phyloP scores from a whole-genome alignment of 805 yeast species.

The Ascoidea tarda region DNA sequence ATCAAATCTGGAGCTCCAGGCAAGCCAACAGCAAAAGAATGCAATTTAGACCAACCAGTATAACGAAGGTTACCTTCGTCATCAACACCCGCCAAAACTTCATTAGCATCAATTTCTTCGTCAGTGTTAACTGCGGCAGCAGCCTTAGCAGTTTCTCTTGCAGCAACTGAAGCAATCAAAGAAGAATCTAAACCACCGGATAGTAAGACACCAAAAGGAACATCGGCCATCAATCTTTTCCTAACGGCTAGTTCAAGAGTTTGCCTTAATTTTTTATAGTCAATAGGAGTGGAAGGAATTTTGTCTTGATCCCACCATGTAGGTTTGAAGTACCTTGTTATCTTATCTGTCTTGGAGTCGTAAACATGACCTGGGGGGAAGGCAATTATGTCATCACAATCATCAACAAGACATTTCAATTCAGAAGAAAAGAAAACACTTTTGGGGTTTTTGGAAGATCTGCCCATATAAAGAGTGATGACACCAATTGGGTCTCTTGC shows the following conservation, averaged over 20 bases:
- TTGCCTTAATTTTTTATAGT: slow-evolving; percentile 58
- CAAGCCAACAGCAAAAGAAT: slow-evolving; percentile 93
- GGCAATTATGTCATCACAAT: slow-evolving; percentile 83
- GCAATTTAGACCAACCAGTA: slow-evolving; percentile 69
- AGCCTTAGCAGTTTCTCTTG: slow-evolving; percentile 85
- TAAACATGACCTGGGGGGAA: slow-evolving; percentile 99
- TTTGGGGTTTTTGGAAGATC: slow-evolving; percentile 46
- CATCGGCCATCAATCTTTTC: slow-evolving; percentile 99
- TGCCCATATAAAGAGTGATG: slow-evolving; percentile 93
- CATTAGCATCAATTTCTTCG: slow-evolving; percentile 43
- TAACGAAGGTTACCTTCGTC: slow-evolving; percentile 72
- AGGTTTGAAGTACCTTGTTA: slow-evolving; percentile 84
- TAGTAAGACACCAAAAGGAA: slow-evolving; percentile 93
- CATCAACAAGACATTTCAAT: slow-evolving; percentile 84
- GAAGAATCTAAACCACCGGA: slow-evolving; percentile 98
- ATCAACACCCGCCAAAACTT: slow-evolving; percentile 84
- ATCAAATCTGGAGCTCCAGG: slow-evolving; percentile 96
- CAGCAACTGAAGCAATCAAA: slow-evolving; percentile 91
- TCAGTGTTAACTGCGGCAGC: slow-evolving; percentile 30
- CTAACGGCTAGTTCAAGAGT: slow-evolving; percentile 88
- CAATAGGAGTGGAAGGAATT: slow-evolving; percentile 67
- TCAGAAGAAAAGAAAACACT: slow-evolving; percentile 88
- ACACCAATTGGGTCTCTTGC: slow-evolving; percentile 99
- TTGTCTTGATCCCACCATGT: slow-evolving; percentile 81
- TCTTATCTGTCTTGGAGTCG: slow-evolving; percentile 78